These are phyloP conservation scores for Coprinellus micaceus DNA, from an alignment of 768 basidiomycete species.

Conservation along the genomic window DNA sequence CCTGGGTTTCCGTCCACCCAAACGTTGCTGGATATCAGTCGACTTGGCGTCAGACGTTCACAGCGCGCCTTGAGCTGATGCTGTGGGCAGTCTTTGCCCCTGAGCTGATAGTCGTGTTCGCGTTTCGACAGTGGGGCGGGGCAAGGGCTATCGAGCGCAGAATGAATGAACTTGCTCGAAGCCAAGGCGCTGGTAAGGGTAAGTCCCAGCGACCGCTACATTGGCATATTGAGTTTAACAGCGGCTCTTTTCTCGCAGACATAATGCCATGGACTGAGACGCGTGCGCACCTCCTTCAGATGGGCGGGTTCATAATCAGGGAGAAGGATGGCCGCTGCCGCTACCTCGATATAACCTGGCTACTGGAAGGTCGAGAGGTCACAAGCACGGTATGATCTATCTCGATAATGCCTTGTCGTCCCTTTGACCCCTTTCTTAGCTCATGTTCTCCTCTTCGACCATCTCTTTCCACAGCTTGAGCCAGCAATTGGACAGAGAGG, in stretches of 20 bases:
- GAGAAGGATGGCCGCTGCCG: background rate
- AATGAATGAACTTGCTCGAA: background rate
- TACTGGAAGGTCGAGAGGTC: background rate
- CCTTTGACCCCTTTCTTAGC: too few species aligned
- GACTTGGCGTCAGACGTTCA: background rate
- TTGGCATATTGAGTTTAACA: too few species aligned
- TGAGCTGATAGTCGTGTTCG: constrained; percentile 10
- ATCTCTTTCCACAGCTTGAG: too few species aligned
- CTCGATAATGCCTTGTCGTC: background rate
- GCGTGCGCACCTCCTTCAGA: constrained; percentile 8
- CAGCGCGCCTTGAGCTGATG: constrained; percentile 6
- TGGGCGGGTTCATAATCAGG: constrained; percentile 10
- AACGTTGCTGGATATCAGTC: constrained; percentile 12
- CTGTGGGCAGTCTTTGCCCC: constrained; percentile 10
- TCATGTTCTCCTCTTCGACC: too few species aligned
- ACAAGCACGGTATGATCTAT: background rate
- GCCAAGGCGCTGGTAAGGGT: background rate
- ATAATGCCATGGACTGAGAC: constrained; percentile 1
- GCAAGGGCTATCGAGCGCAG: background rate
- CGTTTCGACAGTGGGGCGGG: constrained; percentile 11
- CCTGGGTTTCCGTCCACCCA: constrained; percentile 21
- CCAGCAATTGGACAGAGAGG: background rate
- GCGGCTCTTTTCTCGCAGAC: too few species aligned
- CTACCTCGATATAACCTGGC: background rate
- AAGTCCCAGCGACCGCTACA: too few species aligned